Evolutionary conservation across 106 monocot genomes (phyloP), one percentile per base, ranked within the genome.

Genomic region (Apostasia ramifera): DNA sequence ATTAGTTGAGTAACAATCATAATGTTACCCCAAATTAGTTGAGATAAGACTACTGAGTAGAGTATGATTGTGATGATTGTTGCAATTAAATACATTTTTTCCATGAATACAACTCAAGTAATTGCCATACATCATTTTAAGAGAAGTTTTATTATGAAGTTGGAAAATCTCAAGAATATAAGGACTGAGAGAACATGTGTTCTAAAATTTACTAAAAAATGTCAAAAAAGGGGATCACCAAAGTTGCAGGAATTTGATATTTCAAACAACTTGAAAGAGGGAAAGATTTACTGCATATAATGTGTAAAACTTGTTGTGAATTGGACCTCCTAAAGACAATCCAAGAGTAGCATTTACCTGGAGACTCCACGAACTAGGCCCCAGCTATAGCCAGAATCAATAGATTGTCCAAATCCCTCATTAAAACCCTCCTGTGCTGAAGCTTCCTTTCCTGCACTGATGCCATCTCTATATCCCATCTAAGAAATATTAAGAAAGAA

Each of bases 401-500:
- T 80, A 67, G 89, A 89, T 78, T 97, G 76, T 70, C 73, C 81
- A 73, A 82, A 92, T 38, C 92, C 97, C 66, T 57, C 69, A 81
- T 89, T 89, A 61, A 89, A 97, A 48, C 92, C 97, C 74, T 87
- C 81, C 67, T 97, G 92, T 8, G 87, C 86, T 53, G 89, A 84
- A 64, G 78, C 81, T 76, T 97, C 82, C 72, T 92, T 86, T 40
- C 92, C 97, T 63, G 75, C 79, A 40, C 79, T 77, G 52, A 89
- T 77, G 61, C 97, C 97, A 69, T 92, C 92, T 53, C 89, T 71
- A 63, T 92, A 97, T 11, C 97, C 97, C 75, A 85, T 87, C 88
- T 74, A 78, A 40, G 56, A 66, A 51, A 59, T 73, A 58, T 76
- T 48, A 78, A 85, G 74, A 53, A 71, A 59, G 46, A 38, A 38